Conservation (phyloP, 306 rosid species). For the Fragaria iinumae region DNA sequence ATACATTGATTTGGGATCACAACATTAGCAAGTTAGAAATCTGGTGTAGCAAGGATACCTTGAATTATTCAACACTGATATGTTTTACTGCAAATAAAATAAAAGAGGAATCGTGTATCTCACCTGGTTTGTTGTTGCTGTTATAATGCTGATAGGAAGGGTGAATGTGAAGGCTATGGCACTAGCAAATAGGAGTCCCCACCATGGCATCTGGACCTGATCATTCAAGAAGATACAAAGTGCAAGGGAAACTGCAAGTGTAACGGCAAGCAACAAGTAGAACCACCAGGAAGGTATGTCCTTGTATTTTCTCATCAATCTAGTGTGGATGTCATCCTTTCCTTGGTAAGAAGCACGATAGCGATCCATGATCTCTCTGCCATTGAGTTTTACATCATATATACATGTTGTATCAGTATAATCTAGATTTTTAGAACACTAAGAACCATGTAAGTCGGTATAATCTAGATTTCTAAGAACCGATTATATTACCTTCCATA, state of each 20-base stretch:
- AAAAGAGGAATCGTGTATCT: neutral
- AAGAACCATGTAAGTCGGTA: neutral
- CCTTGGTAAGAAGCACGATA: slow-evolving; percentile 57
- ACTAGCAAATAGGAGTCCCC: slow-evolving; percentile 77
- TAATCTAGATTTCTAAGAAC: neutral
- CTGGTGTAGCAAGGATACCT: neutral
- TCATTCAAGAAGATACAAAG: slow-evolving; percentile 67
- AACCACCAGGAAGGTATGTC: slow-evolving; percentile 96
- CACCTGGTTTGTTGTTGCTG: slow-evolving; percentile 93
- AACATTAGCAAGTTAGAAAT: slow-evolving; percentile 9
- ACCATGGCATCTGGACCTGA: slow-evolving; percentile 89
- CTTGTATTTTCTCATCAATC: slow-evolving; percentile 65
- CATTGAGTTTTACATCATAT: slow-evolving; percentile 21
- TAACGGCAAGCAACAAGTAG: slow-evolving; percentile 44
- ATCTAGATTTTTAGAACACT: neutral
- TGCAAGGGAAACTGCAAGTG: slow-evolving; percentile 51
- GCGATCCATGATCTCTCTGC: slow-evolving; percentile 76
- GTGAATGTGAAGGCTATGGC: slow-evolving; percentile 65
- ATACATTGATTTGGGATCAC: slow-evolving; percentile 9
- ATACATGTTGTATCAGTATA: neutral
- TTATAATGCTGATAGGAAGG: slow-evolving; percentile 82
- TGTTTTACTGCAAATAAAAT: neutral
- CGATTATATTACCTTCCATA: slow-evolving; percentile 56
- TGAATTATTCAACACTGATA: neutral
- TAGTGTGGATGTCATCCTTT: slow-evolving; percentile 76